Evolutionary conservation across 768 basidiomycete genomes (phyloP).

Genomic region (Amanita jacksonii): DNA sequence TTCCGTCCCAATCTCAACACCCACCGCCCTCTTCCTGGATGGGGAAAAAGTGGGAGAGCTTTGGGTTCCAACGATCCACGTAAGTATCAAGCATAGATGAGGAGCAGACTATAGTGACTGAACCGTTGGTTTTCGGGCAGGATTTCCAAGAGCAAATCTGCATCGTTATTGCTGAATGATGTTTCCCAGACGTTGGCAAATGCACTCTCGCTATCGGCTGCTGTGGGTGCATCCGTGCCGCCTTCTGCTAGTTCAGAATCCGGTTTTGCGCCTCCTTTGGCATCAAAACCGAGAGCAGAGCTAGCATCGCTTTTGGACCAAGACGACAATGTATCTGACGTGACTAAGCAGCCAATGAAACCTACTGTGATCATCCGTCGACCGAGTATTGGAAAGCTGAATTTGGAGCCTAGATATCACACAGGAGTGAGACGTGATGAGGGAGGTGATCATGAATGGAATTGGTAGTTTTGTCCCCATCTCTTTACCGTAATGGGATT

Average conservation of each 20-base stretch:
- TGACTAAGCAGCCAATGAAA: background rate
- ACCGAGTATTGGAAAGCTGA: background rate
- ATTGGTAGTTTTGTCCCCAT: background rate
- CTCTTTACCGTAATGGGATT: too few species aligned
- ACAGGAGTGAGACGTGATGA: background rate
- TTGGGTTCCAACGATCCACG: too few species aligned
- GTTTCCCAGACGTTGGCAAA: conserved; percentile 7
- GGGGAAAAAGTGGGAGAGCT: conserved; percentile 53
- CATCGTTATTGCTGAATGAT: conserved; percentile 3
- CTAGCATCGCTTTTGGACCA: conserved; percentile 1
- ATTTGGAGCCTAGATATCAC: too few species aligned
- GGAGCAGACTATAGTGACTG: conserved; percentile 41
- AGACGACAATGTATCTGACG: background rate
- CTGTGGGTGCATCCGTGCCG: background rate
- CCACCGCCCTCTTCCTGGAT: conserved; percentile 35
- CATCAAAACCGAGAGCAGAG: background rate
- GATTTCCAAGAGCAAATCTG: conserved; percentile 42
- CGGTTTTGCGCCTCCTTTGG: background rate
- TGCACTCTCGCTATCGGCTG: conserved; percentile 1
- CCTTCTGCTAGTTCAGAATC: too few species aligned
- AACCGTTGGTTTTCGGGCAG: conserved; percentile 31
- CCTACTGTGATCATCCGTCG: background rate
- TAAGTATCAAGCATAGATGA: conserved; percentile 30
- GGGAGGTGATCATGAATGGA: background rate
- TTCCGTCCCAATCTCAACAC: conserved; percentile 8